These are phyloP conservation scores for Rhododendron molle DNA, from an alignment of 148 eudicot species.

Conservation along the genomic window DNA sequence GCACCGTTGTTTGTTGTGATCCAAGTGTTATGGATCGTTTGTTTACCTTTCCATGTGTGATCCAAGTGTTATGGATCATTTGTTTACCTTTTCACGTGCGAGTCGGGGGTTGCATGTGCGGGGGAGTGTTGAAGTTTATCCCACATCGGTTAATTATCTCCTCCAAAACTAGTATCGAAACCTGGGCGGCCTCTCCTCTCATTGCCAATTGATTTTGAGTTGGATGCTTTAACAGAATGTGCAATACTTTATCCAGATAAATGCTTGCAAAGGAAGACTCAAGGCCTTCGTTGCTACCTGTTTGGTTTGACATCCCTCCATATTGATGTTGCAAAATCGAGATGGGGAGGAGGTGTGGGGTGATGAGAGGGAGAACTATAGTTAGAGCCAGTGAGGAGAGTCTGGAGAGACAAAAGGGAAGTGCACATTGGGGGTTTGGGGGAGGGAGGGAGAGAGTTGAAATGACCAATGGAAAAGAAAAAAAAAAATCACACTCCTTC, in stretches of 20 bases:
- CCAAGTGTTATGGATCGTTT: too few relatives aligned
- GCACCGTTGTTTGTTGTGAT: too few relatives aligned
- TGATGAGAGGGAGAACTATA: not conserved
- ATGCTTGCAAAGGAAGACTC: not conserved
- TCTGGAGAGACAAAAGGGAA: not conserved
- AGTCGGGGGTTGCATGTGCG: too few relatives aligned
- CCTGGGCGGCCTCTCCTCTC: too few relatives aligned
- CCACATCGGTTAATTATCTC: too few relatives aligned
- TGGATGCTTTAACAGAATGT: too few relatives aligned
- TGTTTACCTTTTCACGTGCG: too few relatives aligned
- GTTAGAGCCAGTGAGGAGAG: not conserved
- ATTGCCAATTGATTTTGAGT: too few relatives aligned
- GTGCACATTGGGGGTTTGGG: not conserved
- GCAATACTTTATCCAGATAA: not conserved
- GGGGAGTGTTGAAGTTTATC: too few relatives aligned
- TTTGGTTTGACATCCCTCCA: not conserved
- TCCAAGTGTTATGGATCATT: too few relatives aligned
- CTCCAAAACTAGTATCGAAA: too few relatives aligned
- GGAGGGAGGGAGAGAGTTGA: not conserved
- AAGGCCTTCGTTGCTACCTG: not conserved
- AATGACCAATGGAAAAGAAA: not conserved
- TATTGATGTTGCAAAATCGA: not conserved
- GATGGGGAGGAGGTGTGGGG: not conserved
- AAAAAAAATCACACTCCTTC: constrained; percentile 1
- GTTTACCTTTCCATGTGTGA: too few relatives aligned